These are phyloP conservation scores for Suillus placidus DNA, from an alignment of 768 basidiomycete genomes.

Conservation along the genomic window DNA sequence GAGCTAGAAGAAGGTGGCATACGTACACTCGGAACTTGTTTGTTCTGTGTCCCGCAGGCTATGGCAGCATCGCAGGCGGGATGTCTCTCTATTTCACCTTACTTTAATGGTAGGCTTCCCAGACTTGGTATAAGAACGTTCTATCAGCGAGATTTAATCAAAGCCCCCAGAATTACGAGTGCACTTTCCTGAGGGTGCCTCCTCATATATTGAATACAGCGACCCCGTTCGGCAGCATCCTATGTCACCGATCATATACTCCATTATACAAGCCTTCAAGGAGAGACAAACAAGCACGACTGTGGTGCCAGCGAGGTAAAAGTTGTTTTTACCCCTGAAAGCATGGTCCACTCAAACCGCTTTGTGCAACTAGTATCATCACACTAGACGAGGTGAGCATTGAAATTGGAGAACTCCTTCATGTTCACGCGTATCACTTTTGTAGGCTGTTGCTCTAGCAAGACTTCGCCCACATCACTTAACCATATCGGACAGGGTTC, in stretches of 20 bases:
- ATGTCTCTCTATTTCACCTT: conserved; percentile 56
- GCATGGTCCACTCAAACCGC: not conserved
- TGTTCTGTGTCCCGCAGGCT: conserved; percentile 59
- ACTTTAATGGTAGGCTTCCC: conserved; percentile 50
- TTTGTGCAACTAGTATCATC: conserved; percentile 36
- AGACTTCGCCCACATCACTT: conserved; percentile 45
- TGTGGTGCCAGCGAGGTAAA: conserved; percentile 54
- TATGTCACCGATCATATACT: conserved; percentile 41
- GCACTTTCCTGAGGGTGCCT: conserved; percentile 45
- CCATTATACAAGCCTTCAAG: conserved; percentile 43
- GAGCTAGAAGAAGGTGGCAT: conserved; percentile 47
- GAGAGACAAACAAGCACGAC: conserved; percentile 40
- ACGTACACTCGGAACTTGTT: conserved; percentile 54
- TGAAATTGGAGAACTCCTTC: not conserved
- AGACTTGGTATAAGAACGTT: conserved; percentile 9
- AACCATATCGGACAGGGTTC: conserved; percentile 43
- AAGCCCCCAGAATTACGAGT: conserved; percentile 43
- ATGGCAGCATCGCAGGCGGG: conserved; percentile 55
- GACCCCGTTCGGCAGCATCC: conserved; percentile 45
- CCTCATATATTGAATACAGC: conserved; percentile 38
- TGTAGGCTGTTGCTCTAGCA: conserved; percentile 44
- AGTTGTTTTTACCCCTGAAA: not conserved
- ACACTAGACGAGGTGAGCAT: conserved; percentile 40
- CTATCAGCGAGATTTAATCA: not conserved
- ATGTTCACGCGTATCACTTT: not conserved